Percentiles rank a stretch among this genome's conserved stretches.
These are phyloP conservation scores for Wickerhamiella siamensis DNA, from an alignment of 805 yeast species.

Conservation along the genomic window DNA sequence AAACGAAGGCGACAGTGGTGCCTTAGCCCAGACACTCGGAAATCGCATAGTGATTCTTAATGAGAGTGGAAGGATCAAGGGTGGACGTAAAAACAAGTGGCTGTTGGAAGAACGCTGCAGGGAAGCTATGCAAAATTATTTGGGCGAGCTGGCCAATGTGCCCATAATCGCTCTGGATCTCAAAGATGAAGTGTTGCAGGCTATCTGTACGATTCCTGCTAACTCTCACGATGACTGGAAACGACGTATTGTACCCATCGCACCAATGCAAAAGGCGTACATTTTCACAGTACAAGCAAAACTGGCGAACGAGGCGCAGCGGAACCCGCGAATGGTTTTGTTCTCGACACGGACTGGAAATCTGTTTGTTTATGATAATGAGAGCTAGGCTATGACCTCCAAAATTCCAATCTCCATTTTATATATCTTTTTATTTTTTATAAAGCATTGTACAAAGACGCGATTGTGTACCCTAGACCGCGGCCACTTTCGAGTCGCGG, in stretches of 20 bases:
- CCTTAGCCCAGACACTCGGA: not conserved
- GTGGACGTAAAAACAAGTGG: conserved; percentile 63
- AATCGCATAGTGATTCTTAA: conserved; percentile 42
- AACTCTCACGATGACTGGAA: conserved; percentile 36
- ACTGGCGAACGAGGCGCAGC: conserved; percentile 52
- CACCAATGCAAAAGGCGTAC: conserved; percentile 73
- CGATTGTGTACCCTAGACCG: no score
- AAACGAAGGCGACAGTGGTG: not conserved
- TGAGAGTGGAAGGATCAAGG: conserved; percentile 61
- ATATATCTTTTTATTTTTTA: no score
- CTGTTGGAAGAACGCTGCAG: conserved; percentile 64
- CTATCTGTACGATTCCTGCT: conserved; percentile 34
- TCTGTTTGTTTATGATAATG: conserved; percentile 43
- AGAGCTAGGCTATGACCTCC: no score
- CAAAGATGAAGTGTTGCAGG: conserved; percentile 71
- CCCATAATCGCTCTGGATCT: conserved; percentile 69
- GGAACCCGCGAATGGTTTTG: conserved; percentile 54
- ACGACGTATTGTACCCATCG: conserved; percentile 67
- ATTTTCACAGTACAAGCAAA: conserved; percentile 60
- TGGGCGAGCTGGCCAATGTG: conserved; percentile 43
- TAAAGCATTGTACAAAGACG: no score
- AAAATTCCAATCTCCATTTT: no score
- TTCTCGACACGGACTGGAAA: conserved; percentile 68
- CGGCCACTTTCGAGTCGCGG: no score
- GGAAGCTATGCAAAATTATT: conserved; percentile 39